Conservation (phyloP, 192 early-diverging fungal genomes). For the Rhizoclosmatium globosum region DNA sequence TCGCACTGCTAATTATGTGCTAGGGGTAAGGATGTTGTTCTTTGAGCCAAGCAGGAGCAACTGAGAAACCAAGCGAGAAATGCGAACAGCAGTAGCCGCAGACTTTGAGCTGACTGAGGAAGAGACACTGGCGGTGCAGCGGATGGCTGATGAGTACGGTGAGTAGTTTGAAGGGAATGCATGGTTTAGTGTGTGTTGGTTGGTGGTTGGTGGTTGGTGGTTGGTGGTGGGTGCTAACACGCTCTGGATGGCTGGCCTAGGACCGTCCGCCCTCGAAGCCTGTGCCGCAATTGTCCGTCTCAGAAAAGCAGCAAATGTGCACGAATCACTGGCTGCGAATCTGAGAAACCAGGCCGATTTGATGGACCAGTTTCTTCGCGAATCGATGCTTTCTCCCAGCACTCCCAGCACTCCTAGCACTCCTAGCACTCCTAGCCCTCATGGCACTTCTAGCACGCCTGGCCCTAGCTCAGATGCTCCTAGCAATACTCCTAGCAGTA, state of each 20-base stretch:
- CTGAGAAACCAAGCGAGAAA: too few relatives aligned
- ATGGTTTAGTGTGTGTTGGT: neutral
- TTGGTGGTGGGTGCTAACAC: too few relatives aligned
- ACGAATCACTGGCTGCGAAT: conserved; percentile 1
- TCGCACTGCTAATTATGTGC: too few relatives aligned
- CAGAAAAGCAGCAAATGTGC: neutral
- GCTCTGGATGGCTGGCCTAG: neutral
- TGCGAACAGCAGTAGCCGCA: too few relatives aligned
- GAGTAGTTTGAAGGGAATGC: neutral
- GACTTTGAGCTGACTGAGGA: too few relatives aligned
- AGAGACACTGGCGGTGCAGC: too few relatives aligned
- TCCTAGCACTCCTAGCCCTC: too few relatives aligned
- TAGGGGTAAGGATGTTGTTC: too few relatives aligned
- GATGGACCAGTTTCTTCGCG: conserved; percentile 11
- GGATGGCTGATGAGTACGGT: neutral
- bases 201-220: neutral
- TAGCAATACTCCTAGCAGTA: too few relatives aligned
- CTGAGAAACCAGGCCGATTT: neutral
- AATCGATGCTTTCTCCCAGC: neutral
- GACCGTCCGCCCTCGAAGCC: neutral
- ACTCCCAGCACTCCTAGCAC: neutral
- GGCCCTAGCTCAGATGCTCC: too few relatives aligned
- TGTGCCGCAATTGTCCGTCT: conserved; percentile 7
- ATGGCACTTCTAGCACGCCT: too few relatives aligned
- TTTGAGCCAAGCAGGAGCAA: too few relatives aligned